phyloP scores from a whole-genome alignment of 148 eudicot species.

The Fallopia convolvulus region DNA sequence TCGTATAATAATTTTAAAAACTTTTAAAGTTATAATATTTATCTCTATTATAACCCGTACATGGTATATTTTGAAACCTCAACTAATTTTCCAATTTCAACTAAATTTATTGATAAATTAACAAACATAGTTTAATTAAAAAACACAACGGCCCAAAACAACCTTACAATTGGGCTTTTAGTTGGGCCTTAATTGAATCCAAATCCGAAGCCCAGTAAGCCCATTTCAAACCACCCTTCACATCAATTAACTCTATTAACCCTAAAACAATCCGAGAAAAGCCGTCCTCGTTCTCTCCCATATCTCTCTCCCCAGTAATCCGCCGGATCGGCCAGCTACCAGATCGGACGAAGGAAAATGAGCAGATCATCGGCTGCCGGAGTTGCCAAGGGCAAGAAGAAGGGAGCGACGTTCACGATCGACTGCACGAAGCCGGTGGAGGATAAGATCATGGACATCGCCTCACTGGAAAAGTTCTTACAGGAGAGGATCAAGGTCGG shows the following conservation, averaged over 20 bases:
- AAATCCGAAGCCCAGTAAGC: neutral
- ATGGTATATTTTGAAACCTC: no score
- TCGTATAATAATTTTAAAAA: no score
- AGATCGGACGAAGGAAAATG: constrained; percentile 25
- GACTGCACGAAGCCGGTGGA: constrained; percentile 70
- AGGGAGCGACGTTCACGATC: constrained; percentile 43
- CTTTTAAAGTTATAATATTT: no score
- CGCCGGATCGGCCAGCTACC: neutral
- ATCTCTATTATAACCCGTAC: no score
- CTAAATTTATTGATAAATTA: no score
- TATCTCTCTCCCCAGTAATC: neutral
- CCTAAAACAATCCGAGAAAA: neutral
- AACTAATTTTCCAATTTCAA: no score
- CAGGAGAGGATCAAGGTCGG: constrained; percentile 74
- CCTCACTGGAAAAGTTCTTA: constrained; percentile 65
- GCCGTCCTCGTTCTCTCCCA: neutral
- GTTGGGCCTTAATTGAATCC: neutral
- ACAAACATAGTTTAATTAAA: neutral
- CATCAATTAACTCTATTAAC: neutral
- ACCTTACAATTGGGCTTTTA: neutral
- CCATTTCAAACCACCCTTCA: neutral
- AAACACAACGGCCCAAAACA: neutral
- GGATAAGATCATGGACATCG: constrained; percentile 75
- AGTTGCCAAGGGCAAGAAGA: constrained; percentile 57
- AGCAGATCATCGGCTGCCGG: constrained; percentile 31